phyloP scores from a whole-genome alignment of 2,329 filamentous ascomycete genomes.

The Stagonosporopsis vannaccii region DNA sequence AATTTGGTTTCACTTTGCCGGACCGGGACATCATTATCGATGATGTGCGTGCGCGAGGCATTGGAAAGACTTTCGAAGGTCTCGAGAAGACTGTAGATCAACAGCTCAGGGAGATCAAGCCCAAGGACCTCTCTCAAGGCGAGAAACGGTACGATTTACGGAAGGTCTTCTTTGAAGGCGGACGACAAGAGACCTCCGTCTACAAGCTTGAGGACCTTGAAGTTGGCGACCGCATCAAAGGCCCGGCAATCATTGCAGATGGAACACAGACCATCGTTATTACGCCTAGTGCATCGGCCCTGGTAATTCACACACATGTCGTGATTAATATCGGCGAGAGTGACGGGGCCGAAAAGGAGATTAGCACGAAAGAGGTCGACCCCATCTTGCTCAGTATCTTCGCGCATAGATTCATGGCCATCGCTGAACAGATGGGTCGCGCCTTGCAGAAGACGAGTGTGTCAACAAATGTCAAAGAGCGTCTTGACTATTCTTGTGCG shows the following conservation, averaged over 20 bases:
- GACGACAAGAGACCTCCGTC: slow-evolving; percentile 77
- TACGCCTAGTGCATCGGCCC: slow-evolving; percentile 76
- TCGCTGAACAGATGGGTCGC: slow-evolving; percentile 84
- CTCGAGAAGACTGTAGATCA: slow-evolving; percentile 83
- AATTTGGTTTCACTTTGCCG: slow-evolving; percentile 88
- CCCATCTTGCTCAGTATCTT: slow-evolving; percentile 82
- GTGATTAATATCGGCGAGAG: slow-evolving; percentile 80
- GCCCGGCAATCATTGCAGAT: slow-evolving; percentile 86
- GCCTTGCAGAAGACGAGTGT: slow-evolving; percentile 82
- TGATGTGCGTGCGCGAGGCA: slow-evolving; percentile 85
- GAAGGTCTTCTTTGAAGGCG: slow-evolving; percentile 84
- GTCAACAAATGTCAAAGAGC: slow-evolving; percentile 81
- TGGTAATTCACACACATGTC: slow-evolving; percentile 85
- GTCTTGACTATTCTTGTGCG: slow-evolving; percentile 83
- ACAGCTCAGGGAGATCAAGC: slow-evolving; percentile 75
- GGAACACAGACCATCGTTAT: slow-evolving; percentile 92
- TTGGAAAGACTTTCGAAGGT: slow-evolving; percentile 85
- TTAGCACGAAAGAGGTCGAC: slow-evolving; percentile 67
- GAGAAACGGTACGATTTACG: slow-evolving; percentile 71
- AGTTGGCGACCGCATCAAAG: slow-evolving; percentile 75
- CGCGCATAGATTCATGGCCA: slow-evolving; percentile 83
- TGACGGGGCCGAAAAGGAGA: slow-evolving; percentile 57
- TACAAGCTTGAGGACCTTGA: slow-evolving; percentile 80
- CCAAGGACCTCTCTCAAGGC: slow-evolving; percentile 62
- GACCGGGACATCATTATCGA: slow-evolving; percentile 90